Evolutionary conservation across 2,329 filamentous ascomycete genomes (phyloP).

Genomic region (Diaporthe sp.): DNA sequence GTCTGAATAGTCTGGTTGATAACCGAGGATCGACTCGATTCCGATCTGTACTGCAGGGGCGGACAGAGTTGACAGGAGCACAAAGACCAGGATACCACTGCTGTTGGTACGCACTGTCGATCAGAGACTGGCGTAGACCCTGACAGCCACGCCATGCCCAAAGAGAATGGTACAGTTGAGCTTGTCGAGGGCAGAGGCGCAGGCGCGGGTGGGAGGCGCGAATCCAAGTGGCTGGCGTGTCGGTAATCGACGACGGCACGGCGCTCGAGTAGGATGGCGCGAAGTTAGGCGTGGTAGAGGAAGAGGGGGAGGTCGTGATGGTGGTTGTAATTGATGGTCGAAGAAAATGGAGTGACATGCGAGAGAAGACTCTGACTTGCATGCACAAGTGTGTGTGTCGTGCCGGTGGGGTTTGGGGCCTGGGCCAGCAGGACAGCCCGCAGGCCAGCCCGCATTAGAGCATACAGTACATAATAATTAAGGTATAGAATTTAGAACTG

Average conservation of each 20-base stretch:
- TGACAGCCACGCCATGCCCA: conserved; percentile 12
- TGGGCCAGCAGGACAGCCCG: neutral
- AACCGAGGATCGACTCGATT: neutral
- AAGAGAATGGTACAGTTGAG: neutral
- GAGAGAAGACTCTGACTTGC: neutral
- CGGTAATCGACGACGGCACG: neutral
- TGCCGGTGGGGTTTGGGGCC: conserved; percentile 7
- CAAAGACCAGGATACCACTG: neutral
- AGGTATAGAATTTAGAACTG: conserved; percentile 1
- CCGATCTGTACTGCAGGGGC: neutral
- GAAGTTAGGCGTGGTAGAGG: neutral
- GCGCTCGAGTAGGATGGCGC: conserved; percentile 8
- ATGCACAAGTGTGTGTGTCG: neutral
- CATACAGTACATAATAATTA: neutral
- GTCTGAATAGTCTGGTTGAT: neutral
- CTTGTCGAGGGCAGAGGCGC: neutral
- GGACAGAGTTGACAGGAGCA: neutral
- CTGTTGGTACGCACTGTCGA: neutral
- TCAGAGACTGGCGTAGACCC: conserved; percentile 14
- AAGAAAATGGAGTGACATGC: neutral
- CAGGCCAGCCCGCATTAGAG: neutral
- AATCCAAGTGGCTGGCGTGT: conserved; percentile 17
- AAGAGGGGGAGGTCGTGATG: neutral
- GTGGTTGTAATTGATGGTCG: neutral
- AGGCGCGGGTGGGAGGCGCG: neutral